Conservation (phyloP, 2,329 filamentous ascomycete species). For the Myriosclerotinia scirpicola region DNA sequence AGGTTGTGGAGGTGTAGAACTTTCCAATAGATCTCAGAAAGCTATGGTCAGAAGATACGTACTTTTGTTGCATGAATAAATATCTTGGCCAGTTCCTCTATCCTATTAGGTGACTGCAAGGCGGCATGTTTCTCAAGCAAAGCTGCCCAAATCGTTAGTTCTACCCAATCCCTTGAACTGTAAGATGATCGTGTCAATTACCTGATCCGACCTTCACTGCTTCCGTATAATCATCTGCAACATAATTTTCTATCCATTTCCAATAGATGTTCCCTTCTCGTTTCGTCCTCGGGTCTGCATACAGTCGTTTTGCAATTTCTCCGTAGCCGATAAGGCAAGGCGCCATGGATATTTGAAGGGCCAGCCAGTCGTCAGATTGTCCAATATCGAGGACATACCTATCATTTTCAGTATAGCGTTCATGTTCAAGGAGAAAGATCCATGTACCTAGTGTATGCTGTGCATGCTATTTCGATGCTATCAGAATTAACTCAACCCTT, state of each 20-base stretch:
- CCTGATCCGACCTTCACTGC: constrained; percentile 70
- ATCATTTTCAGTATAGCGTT: constrained; percentile 11
- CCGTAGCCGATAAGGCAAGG: constrained; percentile 91
- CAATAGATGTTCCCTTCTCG: constrained; percentile 73
- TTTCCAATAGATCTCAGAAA: neutral
- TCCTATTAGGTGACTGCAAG: constrained; percentile 69
- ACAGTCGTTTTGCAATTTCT: constrained; percentile 70
- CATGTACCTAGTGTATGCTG: constrained; percentile 64
- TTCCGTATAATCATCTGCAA: constrained; percentile 72
- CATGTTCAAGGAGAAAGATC: neutral
- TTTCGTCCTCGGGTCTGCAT: constrained; percentile 59
- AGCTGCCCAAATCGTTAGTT: constrained; percentile 46
- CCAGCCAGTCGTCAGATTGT: constrained; percentile 83
- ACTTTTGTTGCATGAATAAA: constrained; percentile 87
- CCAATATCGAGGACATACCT: constrained; percentile 87
- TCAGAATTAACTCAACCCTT: constrained; percentile 22
- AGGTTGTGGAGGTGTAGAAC: neutral
- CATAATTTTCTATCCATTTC: constrained; percentile 90
- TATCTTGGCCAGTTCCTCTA: constrained; percentile 81
- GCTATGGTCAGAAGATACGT: constrained; percentile 38
- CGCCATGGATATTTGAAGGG: constrained; percentile 78
- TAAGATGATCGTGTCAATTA: constrained; percentile 43
- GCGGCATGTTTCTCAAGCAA: constrained; percentile 73
- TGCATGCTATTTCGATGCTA: constrained; percentile 55
- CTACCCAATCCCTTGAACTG: neutral